Conservation (phyloP, 352 stramenopile species). For the Globisporangium paddicum region DNA sequence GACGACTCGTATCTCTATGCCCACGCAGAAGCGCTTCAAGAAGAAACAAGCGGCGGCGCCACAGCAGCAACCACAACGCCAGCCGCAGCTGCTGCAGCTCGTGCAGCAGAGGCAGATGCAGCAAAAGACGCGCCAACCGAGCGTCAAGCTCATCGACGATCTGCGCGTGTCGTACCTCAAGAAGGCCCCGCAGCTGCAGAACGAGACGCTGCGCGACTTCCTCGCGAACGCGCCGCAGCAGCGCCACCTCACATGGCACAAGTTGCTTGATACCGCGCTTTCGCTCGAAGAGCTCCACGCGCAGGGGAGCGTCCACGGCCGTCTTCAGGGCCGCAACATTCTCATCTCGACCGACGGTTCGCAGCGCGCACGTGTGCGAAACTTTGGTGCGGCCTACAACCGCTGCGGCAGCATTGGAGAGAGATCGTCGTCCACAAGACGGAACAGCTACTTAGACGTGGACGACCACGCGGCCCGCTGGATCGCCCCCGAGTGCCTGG, state of each 20-base stretch:
- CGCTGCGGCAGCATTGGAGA: background rate
- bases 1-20: background rate
- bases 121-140: background rate
- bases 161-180: conserved; percentile 4
- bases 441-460: background rate
- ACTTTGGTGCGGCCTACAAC: conserved; percentile 6
- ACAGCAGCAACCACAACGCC: background rate
- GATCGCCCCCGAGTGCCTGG: conserved; percentile 10
- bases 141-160: conserved; percentile 11
- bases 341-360: conserved; percentile 10
- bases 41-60: background rate
- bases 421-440: background rate
- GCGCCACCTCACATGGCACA: conserved; percentile 10
- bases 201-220: conserved; percentile 11
- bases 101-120: background rate
- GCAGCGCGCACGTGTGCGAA: conserved; percentile 10
- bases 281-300: conserved; percentile 8
- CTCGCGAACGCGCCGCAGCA: background rate
- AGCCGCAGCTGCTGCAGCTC: background rate
- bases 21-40: background rate
- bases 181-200: background rate
- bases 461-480: conserved; percentile 6
- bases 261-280: conserved; percentile 9
- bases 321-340: conserved; percentile 12
- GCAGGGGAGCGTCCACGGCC: conserved; percentile 9